These are phyloP conservation scores for Colletotrichum lini DNA, from an alignment of 2,329 filamentous ascomycete species.

Conservation along the genomic window DNA sequence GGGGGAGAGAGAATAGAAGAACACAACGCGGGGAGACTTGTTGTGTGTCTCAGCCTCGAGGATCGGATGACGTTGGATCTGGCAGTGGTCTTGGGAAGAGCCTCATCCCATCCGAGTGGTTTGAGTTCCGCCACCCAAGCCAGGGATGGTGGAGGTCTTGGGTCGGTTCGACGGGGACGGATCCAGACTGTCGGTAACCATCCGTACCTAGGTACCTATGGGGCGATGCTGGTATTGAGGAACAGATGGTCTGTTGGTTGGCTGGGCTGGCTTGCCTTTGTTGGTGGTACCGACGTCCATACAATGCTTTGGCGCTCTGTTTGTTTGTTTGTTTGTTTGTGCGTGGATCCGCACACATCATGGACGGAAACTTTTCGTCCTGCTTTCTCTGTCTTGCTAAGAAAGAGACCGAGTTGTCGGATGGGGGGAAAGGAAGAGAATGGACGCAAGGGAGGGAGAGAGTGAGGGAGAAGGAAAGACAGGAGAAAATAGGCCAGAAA, in stretches of 20 bases:
- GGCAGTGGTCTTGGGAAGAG: conserved; percentile 11
- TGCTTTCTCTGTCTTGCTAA: too few relatives aligned
- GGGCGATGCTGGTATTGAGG: background rate
- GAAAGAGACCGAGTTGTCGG: too few relatives aligned
- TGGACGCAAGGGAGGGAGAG: background rate
- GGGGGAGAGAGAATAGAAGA: background rate
- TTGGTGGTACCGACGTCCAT: background rate
- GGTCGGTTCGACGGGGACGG: conserved; percentile 18
- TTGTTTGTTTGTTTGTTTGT: background rate
- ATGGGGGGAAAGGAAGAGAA: too few relatives aligned
- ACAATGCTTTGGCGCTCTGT: conserved; percentile 4
- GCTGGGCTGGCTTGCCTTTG: background rate
- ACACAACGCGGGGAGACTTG: background rate
- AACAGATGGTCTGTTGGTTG: conserved; percentile 6
- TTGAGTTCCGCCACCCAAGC: conserved; percentile 21
- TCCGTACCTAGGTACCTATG: too few relatives aligned
- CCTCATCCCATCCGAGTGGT: conserved; percentile 9
- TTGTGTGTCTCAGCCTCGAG: conserved; percentile 13
- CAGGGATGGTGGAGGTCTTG: conserved; percentile 12
- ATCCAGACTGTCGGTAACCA: conserved; percentile 28
- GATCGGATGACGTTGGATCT: conserved; percentile 26
- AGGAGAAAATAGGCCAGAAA: conserved; percentile 15
- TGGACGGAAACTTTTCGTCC: background rate
- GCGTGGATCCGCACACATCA: conserved; percentile 3
- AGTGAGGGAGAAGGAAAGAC: background rate